phyloP scores from a whole-genome alignment of 2,329 filamentous ascomycete species.

The Beauveria sp. region DNA sequence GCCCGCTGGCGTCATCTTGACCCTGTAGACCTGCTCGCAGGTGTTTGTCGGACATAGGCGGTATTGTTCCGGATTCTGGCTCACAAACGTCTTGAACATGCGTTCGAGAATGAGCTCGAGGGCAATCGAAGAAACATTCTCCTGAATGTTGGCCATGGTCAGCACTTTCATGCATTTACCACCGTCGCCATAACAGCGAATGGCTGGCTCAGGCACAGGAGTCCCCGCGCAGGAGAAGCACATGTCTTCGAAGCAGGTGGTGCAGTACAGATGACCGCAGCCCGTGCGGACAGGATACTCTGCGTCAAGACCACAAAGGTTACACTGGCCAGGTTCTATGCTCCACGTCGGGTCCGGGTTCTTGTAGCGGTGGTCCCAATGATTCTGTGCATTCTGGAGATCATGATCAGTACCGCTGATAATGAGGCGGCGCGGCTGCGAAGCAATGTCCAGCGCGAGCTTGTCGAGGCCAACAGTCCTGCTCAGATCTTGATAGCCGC shows the following conservation, averaged over 20 bases:
- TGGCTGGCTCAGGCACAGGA: neutral
- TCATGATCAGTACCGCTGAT: constrained; percentile 4
- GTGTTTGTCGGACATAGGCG: constrained; percentile 5
- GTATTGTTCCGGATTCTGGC: constrained; percentile 1
- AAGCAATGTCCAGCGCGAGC: constrained; percentile 6
- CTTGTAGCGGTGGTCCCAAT: neutral
- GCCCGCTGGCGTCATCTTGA: neutral
- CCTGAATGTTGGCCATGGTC: neutral
- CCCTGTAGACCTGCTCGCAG: constrained; percentile 8
- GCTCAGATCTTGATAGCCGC: neutral
- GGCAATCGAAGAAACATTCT: neutral
- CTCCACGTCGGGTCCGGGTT: neutral
- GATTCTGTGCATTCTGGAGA: neutral
- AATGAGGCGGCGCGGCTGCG: neutral
- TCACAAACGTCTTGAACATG: constrained; percentile 5
- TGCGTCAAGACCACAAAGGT: neutral
- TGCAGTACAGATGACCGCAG: constrained; percentile 6
- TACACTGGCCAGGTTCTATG: neutral
- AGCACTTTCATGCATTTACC: neutral
- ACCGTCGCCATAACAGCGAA: constrained; percentile 7
- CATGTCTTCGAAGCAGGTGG: constrained; percentile 7
- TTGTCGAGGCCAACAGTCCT: neutral
- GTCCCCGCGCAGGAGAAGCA: constrained; percentile 3
- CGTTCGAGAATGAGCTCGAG: constrained; percentile 5
- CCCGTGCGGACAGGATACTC: neutral